These are phyloP conservation scores for Schrenkiella parvula DNA, from an alignment of 345 rosid genomes.

Conservation along the genomic window DNA sequence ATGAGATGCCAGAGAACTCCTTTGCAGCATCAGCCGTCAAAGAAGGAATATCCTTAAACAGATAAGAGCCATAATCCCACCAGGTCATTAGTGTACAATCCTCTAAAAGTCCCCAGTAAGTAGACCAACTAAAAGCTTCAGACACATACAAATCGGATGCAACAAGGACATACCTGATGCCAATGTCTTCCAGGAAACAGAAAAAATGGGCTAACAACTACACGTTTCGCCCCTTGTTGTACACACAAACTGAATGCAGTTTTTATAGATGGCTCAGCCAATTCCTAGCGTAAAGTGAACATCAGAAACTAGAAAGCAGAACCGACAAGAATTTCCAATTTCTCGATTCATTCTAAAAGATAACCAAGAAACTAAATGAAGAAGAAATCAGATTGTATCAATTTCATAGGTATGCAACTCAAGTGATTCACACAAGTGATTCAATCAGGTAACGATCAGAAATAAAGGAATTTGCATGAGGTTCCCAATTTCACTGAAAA, in stretches of 20 bases:
- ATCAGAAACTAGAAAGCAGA: not conserved
- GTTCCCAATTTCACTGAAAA: not conserved
- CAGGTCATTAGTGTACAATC: not conserved
- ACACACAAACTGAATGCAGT: slow-evolving; percentile 76
- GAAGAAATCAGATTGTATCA: not conserved
- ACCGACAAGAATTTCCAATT: not conserved
- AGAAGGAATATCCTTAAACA: slow-evolving; percentile 68
- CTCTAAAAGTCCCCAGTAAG: not conserved
- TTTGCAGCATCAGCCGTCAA: slow-evolving; percentile 91
- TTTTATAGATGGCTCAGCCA: slow-evolving; percentile 84
- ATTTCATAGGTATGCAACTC: not conserved
- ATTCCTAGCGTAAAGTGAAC: slow-evolving; percentile 48
- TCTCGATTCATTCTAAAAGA: not conserved
- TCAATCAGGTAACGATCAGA: not conserved
- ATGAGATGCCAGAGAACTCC: slow-evolving; percentile 62
- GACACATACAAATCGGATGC: slow-evolving; percentile 15
- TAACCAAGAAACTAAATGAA: slow-evolving; percentile 5
- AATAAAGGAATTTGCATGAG: not conserved
- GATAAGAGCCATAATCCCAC: not conserved
- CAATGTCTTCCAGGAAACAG: slow-evolving; percentile 94
- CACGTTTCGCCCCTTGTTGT: slow-evolving; percentile 68
- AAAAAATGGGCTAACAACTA: slow-evolving; percentile 88
- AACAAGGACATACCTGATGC: slow-evolving; percentile 55
- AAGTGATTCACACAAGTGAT: not conserved
- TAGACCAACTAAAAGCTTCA: not conserved